Conservation (phyloP, 768 basidiomycete species). For the Stropharia rugosoannulata region DNA sequence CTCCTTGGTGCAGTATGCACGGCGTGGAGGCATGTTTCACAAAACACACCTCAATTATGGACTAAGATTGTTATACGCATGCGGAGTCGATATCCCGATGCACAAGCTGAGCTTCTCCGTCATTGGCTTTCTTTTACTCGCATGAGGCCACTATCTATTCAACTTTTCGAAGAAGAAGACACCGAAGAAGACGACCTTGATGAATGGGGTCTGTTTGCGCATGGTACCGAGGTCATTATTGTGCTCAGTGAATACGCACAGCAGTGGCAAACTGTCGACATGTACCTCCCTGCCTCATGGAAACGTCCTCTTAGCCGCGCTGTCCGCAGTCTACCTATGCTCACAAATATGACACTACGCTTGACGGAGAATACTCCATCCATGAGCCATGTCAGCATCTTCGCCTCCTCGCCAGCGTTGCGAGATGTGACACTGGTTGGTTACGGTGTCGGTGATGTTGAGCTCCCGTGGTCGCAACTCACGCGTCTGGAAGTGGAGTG, state of each 20-base stretch:
- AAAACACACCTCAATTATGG: conserved; percentile 18
- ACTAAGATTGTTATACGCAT: conserved; percentile 13
- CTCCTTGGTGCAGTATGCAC: conserved; percentile 19
- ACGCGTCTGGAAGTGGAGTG: conserved; percentile 16
- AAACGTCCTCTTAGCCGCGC: conserved; percentile 7
- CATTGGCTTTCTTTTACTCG: conserved; percentile 18
- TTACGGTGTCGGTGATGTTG: conserved; percentile 16
- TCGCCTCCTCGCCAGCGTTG: conserved; percentile 15
- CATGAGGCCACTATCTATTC: conserved; percentile 15
- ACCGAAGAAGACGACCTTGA: conserved; percentile 6
- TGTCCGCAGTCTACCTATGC: conserved; percentile 13
- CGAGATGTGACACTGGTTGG: conserved; percentile 17
- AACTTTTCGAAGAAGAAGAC: conserved; percentile 20
- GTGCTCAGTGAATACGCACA: conserved; percentile 13
- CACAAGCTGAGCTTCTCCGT: conserved; percentile 17
- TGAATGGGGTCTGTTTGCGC: conserved; percentile 16
- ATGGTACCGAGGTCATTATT: conserved; percentile 16
- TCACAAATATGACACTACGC: conserved; percentile 17
- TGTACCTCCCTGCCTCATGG: conserved; percentile 20
- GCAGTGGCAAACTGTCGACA: conserved; percentile 20
- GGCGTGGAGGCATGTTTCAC: conserved; percentile 18
- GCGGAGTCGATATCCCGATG: conserved; percentile 10
- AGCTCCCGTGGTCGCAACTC: conserved; percentile 19
- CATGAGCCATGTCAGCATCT: conserved; percentile 12
- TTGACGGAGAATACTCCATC: conserved; percentile 15